phyloP scores from a whole-genome alignment of 2,329 filamentous ascomycete species.

The Arthrobotrys musiformis region DNA sequence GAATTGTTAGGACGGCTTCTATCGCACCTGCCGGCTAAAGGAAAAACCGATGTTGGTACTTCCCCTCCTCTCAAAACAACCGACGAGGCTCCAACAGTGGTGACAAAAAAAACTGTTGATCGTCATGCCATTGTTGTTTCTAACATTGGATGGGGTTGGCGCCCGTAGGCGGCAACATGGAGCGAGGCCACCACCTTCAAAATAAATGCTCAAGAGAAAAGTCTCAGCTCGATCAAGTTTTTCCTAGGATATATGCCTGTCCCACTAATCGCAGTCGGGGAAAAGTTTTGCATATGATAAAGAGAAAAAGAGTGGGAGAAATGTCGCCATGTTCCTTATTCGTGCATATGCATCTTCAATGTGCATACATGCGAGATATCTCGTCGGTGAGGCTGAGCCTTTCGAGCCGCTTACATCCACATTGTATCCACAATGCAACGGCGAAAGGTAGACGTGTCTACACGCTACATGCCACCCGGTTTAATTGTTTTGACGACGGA shows the following conservation, averaged over 20 bases:
- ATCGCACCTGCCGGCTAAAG: conserved; percentile 33
- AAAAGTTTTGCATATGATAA: conserved; percentile 20
- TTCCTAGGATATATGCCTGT: neutral
- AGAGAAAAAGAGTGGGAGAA: neutral
- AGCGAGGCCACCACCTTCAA: conserved; percentile 25
- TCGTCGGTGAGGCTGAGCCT: conserved; percentile 5
- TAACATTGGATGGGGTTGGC: conserved; percentile 12
- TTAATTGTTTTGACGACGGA: conserved; percentile 5
- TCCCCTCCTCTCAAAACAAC: conserved; percentile 13
- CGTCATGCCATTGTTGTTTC: conserved; percentile 1
- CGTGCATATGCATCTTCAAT: neutral
- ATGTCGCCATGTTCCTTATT: neutral
- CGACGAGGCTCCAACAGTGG: conserved; percentile 2
- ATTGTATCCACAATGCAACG: too few species aligned
- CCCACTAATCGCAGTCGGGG: conserved; percentile 38
- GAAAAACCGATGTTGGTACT: conserved; percentile 5
- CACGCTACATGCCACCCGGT: neutral
- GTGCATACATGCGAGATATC: neutral
- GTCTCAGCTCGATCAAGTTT: neutral
- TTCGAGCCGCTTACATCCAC: conserved; percentile 10
- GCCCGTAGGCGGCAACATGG: conserved; percentile 24
- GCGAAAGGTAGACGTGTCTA: conserved; percentile 11
- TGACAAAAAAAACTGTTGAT: conserved; percentile 21
- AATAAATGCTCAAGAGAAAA: neutral
- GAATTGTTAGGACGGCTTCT: conserved; percentile 1